Conservation (phyloP, 768 basidiomycete genomes). For the Kwoniella heveanensis region DNA sequence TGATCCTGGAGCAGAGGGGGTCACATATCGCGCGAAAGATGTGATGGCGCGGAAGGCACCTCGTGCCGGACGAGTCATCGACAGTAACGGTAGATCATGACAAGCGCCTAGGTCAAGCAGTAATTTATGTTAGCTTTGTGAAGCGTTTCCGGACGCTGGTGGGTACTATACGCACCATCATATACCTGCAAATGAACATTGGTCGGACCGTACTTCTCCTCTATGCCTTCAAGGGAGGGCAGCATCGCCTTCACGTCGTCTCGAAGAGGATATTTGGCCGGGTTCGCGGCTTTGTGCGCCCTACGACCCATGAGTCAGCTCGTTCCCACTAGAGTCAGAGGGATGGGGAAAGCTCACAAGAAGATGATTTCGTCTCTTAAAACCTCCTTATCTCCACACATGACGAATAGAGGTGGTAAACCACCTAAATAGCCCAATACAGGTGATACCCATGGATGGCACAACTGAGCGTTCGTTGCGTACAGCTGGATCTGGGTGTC, state of each 20-base stretch:
- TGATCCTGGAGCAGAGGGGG: slow-evolving; percentile 44
- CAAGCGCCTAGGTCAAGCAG: slow-evolving; percentile 64
- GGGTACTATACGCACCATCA: slow-evolving; percentile 68
- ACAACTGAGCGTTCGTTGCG: slow-evolving; percentile 70
- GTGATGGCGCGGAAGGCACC: slow-evolving; percentile 58
- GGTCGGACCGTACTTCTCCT: slow-evolving; percentile 61
- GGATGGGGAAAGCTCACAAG: slow-evolving; percentile 57
- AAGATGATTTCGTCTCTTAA: slow-evolving; percentile 90
- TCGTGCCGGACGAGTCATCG: slow-evolving; percentile 57
- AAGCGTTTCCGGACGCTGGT: too few species aligned
- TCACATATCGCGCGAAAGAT: slow-evolving; percentile 56
- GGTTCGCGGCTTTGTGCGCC: slow-evolving; percentile 89
- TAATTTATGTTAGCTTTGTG: too few species aligned
- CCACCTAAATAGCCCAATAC: slow-evolving; percentile 79
- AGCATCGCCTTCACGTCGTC: slow-evolving; percentile 60
- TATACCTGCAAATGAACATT: slow-evolving; percentile 90
- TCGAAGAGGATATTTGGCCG: slow-evolving; percentile 69
- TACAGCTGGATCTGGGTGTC: slow-evolving; percentile 81
- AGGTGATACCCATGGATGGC: slow-evolving; percentile 67
- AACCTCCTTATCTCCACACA: slow-evolving; percentile 87
- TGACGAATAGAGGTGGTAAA: slow-evolving; percentile 79
- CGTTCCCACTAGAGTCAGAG: neutral
- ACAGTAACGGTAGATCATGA: slow-evolving; percentile 74
- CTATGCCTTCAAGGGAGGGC: slow-evolving; percentile 53
- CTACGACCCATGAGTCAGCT: slow-evolving; percentile 29